Evolutionary conservation across 768 basidiomycete species (phyloP).

Genomic region (Roridomyces roridus): DNA sequence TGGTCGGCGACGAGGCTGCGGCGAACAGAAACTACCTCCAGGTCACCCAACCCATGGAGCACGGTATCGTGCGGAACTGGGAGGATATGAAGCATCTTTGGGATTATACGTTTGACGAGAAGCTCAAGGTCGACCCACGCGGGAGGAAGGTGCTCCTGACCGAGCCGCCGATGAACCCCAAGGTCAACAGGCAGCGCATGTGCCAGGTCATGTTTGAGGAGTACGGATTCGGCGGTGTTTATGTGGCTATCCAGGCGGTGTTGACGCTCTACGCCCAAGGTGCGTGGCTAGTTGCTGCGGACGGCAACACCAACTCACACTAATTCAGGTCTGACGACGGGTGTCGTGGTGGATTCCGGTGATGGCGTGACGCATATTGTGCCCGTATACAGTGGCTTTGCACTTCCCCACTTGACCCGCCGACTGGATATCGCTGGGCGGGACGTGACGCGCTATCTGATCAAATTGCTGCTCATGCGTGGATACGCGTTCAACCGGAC

Average conservation of each 20-base stretch:
- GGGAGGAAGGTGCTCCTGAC: constrained; percentile 93
- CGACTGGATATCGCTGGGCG: constrained; percentile 97
- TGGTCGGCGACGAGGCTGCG: constrained; percentile 97
- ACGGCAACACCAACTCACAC: background rate
- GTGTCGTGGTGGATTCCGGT: constrained; percentile 98
- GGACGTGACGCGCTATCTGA: constrained; percentile 97
- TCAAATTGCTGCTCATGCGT: constrained; percentile 99
- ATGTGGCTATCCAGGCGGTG: constrained; percentile 98
- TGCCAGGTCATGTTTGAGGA: constrained; percentile 99
- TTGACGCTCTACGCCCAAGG: constrained; percentile 98
- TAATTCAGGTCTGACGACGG: constrained; percentile 87
- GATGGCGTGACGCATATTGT: constrained; percentile 99
- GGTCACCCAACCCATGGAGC: constrained; percentile 98
- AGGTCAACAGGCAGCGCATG: constrained; percentile 91
- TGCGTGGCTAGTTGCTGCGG: constrained; percentile 43
- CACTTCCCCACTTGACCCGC: constrained; percentile 92
- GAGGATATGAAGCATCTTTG: constrained; percentile 98
- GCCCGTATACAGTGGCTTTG: constrained; percentile 96
- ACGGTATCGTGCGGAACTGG: constrained; percentile 99
- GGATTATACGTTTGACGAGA: constrained; percentile 98
- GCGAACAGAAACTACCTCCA: constrained; percentile 94
- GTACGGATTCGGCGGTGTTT: constrained; percentile 94
- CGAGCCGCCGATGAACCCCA: constrained; percentile 99
- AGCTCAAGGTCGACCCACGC: constrained; percentile 85
- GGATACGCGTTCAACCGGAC: constrained; percentile 99